Base-by-base conservation (phyloP, 2,329 filamentous ascomycete genomes). In the Geosmithia flava region DNA sequence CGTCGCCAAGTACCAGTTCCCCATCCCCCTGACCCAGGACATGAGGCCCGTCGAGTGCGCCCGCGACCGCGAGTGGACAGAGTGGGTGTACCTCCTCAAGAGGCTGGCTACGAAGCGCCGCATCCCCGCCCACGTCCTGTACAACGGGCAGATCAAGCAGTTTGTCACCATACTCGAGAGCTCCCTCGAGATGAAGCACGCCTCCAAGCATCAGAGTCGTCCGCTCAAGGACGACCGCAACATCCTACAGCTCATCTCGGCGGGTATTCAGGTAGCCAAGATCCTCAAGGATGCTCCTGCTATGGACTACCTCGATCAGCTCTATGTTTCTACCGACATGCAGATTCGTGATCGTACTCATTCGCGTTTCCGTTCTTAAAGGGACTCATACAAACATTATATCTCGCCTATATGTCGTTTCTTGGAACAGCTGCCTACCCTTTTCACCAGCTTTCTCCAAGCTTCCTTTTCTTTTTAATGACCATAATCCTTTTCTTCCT, bases 61-160 rank as follows among this genome's bases (percentile, higher is more conserved):
- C 30, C 80, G 82, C 58, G 86, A 90, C 65, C 76, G 86, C 52
- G 87, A 93, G 64, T 94, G 87, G 87, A 91, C 86, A 44, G 87
- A 94, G 67, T 94, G 87, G 87, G 87, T 91, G 49, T 88, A 90
- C 63, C 76, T 94, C 50, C 72, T 94, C 55, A 93, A 93, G 68
- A 77, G 87, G 46, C 75, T 94, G 50, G 87, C 87, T 30, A 94
- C 87, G 33, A 93, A 91, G 69, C 78, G 87, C 54, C 80, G 87
- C 52, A 91, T 94, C 55, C 87, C 87, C 6, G 85, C 87, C 44
- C 75, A 87, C 49, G 85, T 93, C 19, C 71, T 94, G 42, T 93
- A 91, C 70, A 87, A 93, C 62, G 85, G 86, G 51, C 87, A 94
- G 67, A 94, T 94, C 67, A 93, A 91, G 68, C 87, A 93, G 65